Evolutionary conservation across 2,329 filamentous ascomycete genomes (phyloP).

Genomic region (Basipetospora chlamydospora): DNA sequence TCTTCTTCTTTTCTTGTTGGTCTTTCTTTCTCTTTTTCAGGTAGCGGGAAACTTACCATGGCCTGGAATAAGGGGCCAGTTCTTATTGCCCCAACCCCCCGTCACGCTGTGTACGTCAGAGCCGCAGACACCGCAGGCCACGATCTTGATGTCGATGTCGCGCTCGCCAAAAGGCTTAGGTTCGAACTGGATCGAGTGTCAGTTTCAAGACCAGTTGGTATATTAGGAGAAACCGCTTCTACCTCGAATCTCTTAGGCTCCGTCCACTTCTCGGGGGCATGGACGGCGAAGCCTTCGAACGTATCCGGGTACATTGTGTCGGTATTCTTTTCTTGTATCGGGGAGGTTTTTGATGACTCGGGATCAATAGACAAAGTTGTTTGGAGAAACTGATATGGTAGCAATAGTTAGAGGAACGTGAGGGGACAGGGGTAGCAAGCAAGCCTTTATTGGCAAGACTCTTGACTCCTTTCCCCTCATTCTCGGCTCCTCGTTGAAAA

Average conservation of each 20-base stretch:
- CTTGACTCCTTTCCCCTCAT: no score
- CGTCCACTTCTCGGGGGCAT: constrained; percentile 9
- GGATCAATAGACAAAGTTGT: no score
- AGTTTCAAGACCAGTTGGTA: neutral
- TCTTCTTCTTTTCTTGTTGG: no score
- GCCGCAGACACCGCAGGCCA: constrained; percentile 51
- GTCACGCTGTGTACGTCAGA: constrained; percentile 45
- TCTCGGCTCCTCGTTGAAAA: no score
- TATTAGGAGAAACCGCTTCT: neutral
- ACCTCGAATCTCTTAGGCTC: constrained; percentile 9
- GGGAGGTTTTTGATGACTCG: neutral
- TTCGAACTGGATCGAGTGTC: constrained; percentile 43
- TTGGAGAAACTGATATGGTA: no score
- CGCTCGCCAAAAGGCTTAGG: constrained; percentile 56
- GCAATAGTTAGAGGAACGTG: no score
- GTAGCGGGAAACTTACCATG: constrained; percentile 28
- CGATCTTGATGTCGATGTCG: constrained; percentile 61
- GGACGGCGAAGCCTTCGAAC: constrained; percentile 10
- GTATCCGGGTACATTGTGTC: constrained; percentile 16
- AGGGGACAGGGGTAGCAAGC: no score
- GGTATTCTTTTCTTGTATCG: neutral
- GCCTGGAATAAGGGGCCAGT: constrained; percentile 35
- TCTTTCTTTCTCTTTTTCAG: no score
- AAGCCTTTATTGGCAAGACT: no score
- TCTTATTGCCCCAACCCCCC: constrained; percentile 39